Evolutionary conservation across 2,329 filamentous ascomycete genomes (phyloP).

Genomic region (Atkinsonella hypoxylon): DNA sequence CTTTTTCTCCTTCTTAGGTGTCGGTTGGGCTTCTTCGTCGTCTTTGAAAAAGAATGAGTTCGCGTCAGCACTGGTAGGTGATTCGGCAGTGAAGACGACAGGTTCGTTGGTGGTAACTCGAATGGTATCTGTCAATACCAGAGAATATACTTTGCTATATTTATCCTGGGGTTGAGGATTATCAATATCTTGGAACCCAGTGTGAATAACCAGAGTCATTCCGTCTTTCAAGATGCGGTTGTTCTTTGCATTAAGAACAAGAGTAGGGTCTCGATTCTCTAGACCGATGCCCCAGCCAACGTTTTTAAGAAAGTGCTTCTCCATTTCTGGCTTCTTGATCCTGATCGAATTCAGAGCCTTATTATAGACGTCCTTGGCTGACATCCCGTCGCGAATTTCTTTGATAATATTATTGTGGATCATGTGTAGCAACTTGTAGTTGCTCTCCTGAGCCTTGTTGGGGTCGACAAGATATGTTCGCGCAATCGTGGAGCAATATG

Average conservation of each 20-base stretch:
- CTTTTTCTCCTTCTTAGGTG: slow-evolving; percentile 85
- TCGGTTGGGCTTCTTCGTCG: slow-evolving; percentile 74
- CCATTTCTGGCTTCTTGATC: slow-evolving; percentile 86
- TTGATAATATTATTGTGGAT: slow-evolving; percentile 87
- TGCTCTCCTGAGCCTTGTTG: slow-evolving; percentile 87
- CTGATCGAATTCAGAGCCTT: slow-evolving; percentile 74
- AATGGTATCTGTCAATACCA: slow-evolving; percentile 86
- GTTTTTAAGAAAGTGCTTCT: slow-evolving; percentile 89
- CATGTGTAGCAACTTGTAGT: slow-evolving; percentile 77
- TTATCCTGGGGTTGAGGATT: slow-evolving; percentile 83
- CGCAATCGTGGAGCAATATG: slow-evolving; percentile 84
- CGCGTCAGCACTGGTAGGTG: slow-evolving; percentile 80
- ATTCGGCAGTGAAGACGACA: slow-evolving; percentile 87
- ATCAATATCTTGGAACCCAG: slow-evolving; percentile 79
- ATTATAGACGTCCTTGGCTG: slow-evolving; percentile 80
- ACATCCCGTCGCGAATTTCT: slow-evolving; percentile 75
- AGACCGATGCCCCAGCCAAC: slow-evolving; percentile 88
- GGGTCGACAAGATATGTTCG: slow-evolving; percentile 95
- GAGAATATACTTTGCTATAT: slow-evolving; percentile 76
- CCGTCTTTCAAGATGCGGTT: slow-evolving; percentile 75
- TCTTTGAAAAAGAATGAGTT: slow-evolving; percentile 99
- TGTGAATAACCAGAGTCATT: slow-evolving; percentile 89
- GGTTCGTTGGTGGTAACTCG: slow-evolving; percentile 70
- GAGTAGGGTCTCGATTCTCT: slow-evolving; percentile 73
- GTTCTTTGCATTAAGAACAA: slow-evolving; percentile 83